Conservation (phyloP, 306 rosid genomes). For the Lupinus albus region DNA sequence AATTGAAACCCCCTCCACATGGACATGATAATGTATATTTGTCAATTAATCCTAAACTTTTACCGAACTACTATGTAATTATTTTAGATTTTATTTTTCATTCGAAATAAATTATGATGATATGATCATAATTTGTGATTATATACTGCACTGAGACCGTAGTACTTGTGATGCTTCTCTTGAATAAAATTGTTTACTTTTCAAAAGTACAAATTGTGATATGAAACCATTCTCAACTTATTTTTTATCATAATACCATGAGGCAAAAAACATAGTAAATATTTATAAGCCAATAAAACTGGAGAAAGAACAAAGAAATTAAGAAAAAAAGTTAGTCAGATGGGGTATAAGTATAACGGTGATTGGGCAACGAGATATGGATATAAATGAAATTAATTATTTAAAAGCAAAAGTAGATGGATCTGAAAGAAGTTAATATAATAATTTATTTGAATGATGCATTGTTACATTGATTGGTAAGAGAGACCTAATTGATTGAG, state of each 20-base stretch:
- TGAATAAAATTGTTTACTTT: too few species aligned
- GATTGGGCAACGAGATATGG: conserved; percentile 43
- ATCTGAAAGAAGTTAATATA: neutral
- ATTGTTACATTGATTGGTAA: conserved; percentile 36
- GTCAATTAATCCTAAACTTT: too few species aligned
- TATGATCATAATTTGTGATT: too few species aligned
- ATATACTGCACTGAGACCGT: too few species aligned
- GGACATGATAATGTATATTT: too few species aligned
- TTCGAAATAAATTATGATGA: too few species aligned
- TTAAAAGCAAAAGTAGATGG: conserved; percentile 41
- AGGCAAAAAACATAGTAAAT: neutral
- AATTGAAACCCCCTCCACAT: too few species aligned
- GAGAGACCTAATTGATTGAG: conserved; percentile 36
- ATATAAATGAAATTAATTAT: conserved; percentile 40
- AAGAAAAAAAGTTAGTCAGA: conserved; percentile 44
- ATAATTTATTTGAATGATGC: conserved; percentile 26
- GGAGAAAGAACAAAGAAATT: neutral
- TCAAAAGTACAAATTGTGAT: too few species aligned
- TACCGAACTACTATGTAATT: too few species aligned
- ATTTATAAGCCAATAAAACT: neutral
- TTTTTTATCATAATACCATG: neutral
- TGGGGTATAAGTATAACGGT: too few species aligned
- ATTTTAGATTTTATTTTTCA: too few species aligned
- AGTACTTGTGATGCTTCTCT: too few species aligned
- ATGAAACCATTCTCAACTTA: neutral